Conservation (phyloP, 805 yeast genomes). For the Kodamaea laetipori region DNA sequence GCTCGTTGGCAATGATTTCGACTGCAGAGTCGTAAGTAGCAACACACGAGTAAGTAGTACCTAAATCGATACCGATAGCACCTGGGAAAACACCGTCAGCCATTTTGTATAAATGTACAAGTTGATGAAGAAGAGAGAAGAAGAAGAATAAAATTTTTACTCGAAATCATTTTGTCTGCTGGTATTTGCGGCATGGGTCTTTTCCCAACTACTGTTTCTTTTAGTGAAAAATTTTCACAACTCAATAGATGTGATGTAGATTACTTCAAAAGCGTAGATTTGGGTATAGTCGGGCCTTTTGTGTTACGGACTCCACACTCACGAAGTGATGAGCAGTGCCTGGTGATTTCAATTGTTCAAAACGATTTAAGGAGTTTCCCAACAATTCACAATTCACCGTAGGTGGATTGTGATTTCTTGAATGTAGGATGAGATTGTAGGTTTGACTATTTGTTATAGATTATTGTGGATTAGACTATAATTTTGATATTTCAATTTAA, state of each 20-base stretch:
- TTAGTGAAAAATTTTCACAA: neutral
- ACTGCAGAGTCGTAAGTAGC: constrained; percentile 53
- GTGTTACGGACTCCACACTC: no score
- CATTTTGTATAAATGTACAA: constrained; percentile 47
- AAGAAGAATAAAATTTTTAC: constrained; percentile 13
- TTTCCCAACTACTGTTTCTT: neutral
- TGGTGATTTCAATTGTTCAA: no score
- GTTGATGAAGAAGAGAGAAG: constrained; percentile 13
- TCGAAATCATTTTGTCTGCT: neutral
- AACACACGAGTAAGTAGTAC: constrained; percentile 54
- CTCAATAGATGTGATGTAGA: neutral
- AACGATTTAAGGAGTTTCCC: no score
- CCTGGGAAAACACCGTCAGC: constrained; percentile 99
- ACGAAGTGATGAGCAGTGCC: no score
- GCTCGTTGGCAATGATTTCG: constrained; percentile 53
- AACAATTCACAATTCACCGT: no score
- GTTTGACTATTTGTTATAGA: no score
- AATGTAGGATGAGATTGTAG: no score
- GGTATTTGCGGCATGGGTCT: neutral
- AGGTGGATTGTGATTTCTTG: no score
- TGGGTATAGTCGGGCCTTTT: no score
- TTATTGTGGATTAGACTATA: no score
- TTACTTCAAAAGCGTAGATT: no score
- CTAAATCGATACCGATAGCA: constrained; percentile 59
- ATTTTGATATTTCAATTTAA: no score